Base-by-base conservation (phyloP, 2,329 filamentous ascomycete genomes). In the Colletotrichum caudatum region DNA sequence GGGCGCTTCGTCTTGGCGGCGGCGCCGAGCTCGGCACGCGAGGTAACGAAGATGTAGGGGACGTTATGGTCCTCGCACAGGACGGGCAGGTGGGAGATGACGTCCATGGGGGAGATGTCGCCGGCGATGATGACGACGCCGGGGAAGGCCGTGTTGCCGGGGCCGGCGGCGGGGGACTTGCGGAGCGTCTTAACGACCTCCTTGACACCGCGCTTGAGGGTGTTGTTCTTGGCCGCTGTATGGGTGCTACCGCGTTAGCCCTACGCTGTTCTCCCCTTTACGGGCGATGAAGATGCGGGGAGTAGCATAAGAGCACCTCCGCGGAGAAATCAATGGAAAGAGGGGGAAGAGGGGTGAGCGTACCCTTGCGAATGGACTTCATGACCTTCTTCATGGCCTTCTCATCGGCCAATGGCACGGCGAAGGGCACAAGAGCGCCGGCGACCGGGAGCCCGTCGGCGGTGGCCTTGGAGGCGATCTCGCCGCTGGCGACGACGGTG, bases 21-120 rank as follows among this genome's bases (percentile, higher is more conserved):
- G 76, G 94, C 93, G 79, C 96, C 96, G 69, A 99, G 90, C 85
- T 98, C 95, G 73, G 94, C 95, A 77, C 96, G 92, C 78, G 93
- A 97, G 73, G 92, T 90, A 77, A 99, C 93, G 83, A 97, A 99
- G 82, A 99, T 90, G 85, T 98, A 99, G 44, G 96, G 96, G 72
- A 98, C 94, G 83, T 93, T 94, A 88, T 98, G 95, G 85, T 98
- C 95, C 86, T 99, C 96, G 88, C 96, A 98, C 70, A 98, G 92
- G 69, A 99, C 93, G 78, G 96, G 96, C 76, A 99, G 93, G 85
- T 99, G 96, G 72, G 94, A 96, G 85, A 99, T 98, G 81, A 99
- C 96, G 83, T 99, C 96, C 91, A 96, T 95, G 75, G 96, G 96
- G 64, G 94, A 97, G 86, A 99, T 98, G 84, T 99, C 96, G 77